Evolutionary conservation across 2,329 filamentous ascomycete species (phyloP).

Genomic region (Arthrobotrys iridis): DNA sequence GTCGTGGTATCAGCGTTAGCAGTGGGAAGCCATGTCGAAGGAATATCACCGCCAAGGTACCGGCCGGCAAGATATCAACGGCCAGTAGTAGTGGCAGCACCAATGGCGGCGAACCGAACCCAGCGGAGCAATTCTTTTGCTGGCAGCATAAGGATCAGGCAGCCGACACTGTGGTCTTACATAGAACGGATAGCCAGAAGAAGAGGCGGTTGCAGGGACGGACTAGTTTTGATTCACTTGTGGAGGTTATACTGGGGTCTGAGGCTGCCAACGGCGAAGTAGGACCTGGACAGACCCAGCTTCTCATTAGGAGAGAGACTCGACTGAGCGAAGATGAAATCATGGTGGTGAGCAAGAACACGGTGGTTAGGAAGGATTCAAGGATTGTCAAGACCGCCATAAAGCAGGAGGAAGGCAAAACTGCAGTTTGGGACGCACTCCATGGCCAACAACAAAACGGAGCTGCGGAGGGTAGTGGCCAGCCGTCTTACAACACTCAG

Average conservation of each 20-base stretch:
- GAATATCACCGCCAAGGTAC: constrained; percentile 68
- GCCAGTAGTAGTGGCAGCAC: constrained; percentile 53
- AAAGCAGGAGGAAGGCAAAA: constrained; percentile 27
- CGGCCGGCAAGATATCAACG: constrained; percentile 57
- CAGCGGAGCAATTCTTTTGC: constrained; percentile 77
- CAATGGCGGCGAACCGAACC: constrained; percentile 65
- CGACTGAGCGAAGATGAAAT: constrained; percentile 55
- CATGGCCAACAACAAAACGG: constrained; percentile 21
- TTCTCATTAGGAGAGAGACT: constrained; percentile 57
- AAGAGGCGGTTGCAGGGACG: constrained; percentile 70
- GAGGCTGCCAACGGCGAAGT: constrained; percentile 59
- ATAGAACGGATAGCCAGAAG: constrained; percentile 60
- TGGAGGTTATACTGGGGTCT: constrained; percentile 63
- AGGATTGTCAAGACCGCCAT: constrained; percentile 47
- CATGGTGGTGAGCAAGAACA: constrained; percentile 56
- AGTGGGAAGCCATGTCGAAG: constrained; percentile 82
- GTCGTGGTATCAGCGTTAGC: constrained; percentile 82
- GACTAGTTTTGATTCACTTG: constrained; percentile 84
- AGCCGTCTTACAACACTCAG: not conserved
- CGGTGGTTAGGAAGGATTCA: constrained; percentile 42
- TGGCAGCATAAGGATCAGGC: constrained; percentile 97
- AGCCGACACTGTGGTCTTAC: constrained; percentile 63
- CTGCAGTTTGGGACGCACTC: constrained; percentile 39
- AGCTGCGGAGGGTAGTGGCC: not conserved
- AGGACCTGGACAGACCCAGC: constrained; percentile 52